phyloP scores from a whole-genome alignment of 2,329 filamentous ascomycete genomes.

The Fusarium compactum region DNA sequence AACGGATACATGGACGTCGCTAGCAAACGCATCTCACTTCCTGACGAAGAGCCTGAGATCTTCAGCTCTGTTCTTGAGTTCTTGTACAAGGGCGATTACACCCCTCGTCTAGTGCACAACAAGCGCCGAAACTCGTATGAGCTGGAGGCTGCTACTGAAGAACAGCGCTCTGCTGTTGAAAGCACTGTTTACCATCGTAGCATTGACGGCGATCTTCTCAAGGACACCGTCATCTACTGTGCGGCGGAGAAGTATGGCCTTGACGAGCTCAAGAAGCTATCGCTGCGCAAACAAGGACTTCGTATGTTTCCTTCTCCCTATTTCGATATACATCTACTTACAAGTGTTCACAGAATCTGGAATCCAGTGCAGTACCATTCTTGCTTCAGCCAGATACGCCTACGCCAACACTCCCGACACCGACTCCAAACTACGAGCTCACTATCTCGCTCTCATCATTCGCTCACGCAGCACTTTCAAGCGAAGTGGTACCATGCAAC shows the following conservation, averaged over 20 bases:
- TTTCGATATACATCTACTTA: constrained; percentile 8
- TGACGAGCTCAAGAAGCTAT: constrained; percentile 84
- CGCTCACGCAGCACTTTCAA: constrained; percentile 90
- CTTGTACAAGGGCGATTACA: constrained; percentile 95
- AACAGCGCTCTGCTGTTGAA: constrained; percentile 63
- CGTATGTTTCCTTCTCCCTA: constrained; percentile 61
- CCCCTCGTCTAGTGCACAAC: constrained; percentile 83
- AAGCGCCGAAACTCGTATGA: constrained; percentile 85
- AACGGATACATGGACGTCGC: constrained; percentile 52
- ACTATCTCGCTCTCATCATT: constrained; percentile 94
- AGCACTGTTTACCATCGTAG: constrained; percentile 77
- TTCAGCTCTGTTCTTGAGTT: constrained; percentile 92
- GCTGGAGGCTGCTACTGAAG: constrained; percentile 72
- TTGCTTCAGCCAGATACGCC: constrained; percentile 88
- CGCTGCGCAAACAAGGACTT: constrained; percentile 89
- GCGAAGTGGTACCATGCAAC: constrained; percentile 93
- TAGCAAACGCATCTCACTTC: constrained; percentile 79
- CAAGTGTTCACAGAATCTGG: constrained; percentile 68
- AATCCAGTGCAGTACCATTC: constrained; percentile 85
- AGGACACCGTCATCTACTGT: constrained; percentile 93
- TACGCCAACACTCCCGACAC: constrained; percentile 90
- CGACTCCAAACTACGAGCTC: constrained; percentile 90
- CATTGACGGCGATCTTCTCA: constrained; percentile 76
- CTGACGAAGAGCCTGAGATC: constrained; percentile 89
- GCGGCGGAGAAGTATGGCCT: constrained; percentile 86